phyloP scores from a whole-genome alignment of 1,139 yeast species.

The Nadsonia commutata region DNA sequence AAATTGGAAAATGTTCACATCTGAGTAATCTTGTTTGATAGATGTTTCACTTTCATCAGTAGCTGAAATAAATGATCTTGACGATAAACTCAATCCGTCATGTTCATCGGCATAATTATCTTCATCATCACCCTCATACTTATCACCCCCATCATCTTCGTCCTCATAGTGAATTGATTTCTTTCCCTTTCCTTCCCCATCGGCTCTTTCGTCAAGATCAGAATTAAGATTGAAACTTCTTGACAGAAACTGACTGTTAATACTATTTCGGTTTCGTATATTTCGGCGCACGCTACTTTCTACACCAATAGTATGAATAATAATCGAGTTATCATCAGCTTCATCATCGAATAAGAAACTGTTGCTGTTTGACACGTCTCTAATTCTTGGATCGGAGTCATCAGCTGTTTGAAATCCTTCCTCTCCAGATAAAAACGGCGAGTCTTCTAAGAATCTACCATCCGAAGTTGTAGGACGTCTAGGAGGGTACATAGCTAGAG shows the following conservation, averaged over 20 bases:
- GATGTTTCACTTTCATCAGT: background rate
- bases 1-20: background rate
- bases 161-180: slow-evolving; percentile 6
- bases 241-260: slow-evolving; percentile 5
- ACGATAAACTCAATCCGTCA: slow-evolving; percentile 1
- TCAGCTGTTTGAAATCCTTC: background rate
- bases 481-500: background rate
- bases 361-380: background rate
- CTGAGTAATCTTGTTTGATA: background rate
- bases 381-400: background rate
- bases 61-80: background rate
- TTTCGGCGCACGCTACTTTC: slow-evolving; percentile 5
- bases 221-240: background rate
- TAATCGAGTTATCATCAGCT: background rate
- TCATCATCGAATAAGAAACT: background rate
- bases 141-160: slow-evolving; percentile 7
- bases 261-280: slow-evolving; percentile 6
- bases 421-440: background rate
- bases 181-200: slow-evolving; percentile 21
- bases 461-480: background rate
- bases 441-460: background rate
- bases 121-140: slow-evolving; percentile 7
- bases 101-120: background rate
- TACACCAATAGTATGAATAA: background rate
- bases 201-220: slow-evolving; percentile 7